phyloP scores from a whole-genome alignment of 257 asterid genomes.

The Gentiana straminea region DNA sequence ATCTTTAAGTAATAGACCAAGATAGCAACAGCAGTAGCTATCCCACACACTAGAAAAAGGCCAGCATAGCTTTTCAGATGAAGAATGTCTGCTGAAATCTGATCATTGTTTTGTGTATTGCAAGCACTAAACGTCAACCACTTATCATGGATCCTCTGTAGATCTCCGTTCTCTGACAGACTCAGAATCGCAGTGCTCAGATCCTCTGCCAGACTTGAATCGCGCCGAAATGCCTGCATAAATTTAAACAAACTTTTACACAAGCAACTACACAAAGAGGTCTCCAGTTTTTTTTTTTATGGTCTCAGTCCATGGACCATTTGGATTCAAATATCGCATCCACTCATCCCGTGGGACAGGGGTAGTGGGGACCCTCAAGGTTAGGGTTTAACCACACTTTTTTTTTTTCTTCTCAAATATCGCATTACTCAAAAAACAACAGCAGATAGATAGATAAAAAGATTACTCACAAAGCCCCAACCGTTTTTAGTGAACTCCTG shows the following conservation, averaged over 20 bases:
- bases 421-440: no score
- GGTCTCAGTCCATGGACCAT: no score
- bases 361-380: no score
- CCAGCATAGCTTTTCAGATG: slow-evolving; percentile 48
- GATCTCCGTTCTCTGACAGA: slow-evolving; percentile 87
- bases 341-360: no score
- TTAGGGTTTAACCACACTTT: no score
- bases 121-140: slow-evolving; percentile 48
- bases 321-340: no score
- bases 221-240: slow-evolving; percentile 50
- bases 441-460: slow-evolving; percentile 8
- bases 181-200: slow-evolving; percentile 50
- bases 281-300: no score
- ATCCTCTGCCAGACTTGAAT: slow-evolving; percentile 52
- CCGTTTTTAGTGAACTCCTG: slow-evolving; percentile 48
- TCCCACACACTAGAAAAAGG: slow-evolving; percentile 29
- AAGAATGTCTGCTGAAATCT: slow-evolving; percentile 28
- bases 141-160: slow-evolving; percentile 87
- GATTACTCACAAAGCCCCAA: slow-evolving; percentile 10
- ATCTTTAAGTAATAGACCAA: slow-evolving; percentile 43
- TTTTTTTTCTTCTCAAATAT: no score
- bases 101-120: slow-evolving; percentile 11
- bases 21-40: slow-evolving; percentile 65
- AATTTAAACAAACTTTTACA: no score
- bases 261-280: no score